Conservation (phyloP, 768 basidiomycete genomes). For the Russula compacta region DNA sequence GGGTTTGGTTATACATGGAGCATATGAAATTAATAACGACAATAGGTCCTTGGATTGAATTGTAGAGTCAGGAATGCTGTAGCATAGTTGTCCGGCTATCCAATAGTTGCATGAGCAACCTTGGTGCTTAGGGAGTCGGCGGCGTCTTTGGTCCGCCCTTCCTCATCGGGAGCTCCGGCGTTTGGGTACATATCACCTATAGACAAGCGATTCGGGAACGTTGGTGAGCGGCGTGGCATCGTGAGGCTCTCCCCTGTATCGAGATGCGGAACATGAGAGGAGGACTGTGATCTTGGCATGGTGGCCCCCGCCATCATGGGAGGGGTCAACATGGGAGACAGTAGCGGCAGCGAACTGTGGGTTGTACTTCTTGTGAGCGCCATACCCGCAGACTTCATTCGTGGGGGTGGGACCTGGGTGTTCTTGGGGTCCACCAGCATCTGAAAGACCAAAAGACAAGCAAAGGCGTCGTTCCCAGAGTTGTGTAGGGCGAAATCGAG, state of each 20-base stretch:
- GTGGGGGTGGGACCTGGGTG: slow-evolving; percentile 26
- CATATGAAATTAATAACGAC: neutral
- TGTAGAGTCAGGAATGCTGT: neutral
- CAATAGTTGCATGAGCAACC: slow-evolving; percentile 11
- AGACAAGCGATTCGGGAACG: slow-evolving; percentile 3
- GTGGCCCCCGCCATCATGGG: neutral
- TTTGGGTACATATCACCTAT: neutral
- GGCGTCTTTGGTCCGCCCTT: slow-evolving; percentile 6
- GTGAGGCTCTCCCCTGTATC: neutral
- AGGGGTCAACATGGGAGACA: slow-evolving; percentile 14
- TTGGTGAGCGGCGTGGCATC: neutral
- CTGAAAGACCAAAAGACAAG: slow-evolving; percentile 60
- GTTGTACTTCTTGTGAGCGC: neutral
- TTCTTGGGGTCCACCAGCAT: slow-evolving; percentile 50
- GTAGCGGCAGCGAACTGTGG: slow-evolving; percentile 7
- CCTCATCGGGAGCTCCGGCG: slow-evolving; percentile 6
- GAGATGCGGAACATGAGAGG: slow-evolving; percentile 2
- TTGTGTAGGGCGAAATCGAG: slow-evolving; percentile 47
- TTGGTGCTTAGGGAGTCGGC: neutral
- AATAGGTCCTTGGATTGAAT: neutral
- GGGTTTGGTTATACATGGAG: neutral
- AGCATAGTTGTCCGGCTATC: neutral
- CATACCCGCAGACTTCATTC: neutral
- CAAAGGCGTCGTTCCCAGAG: slow-evolving; percentile 73
- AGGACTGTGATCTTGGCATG: slow-evolving; percentile 8